Percentiles rank a stretch among this genome's conserved stretches.
Conservation (phyloP, 2,329 filamentous ascomycete genomes). For the Sordariomycetes sp. region DNA sequence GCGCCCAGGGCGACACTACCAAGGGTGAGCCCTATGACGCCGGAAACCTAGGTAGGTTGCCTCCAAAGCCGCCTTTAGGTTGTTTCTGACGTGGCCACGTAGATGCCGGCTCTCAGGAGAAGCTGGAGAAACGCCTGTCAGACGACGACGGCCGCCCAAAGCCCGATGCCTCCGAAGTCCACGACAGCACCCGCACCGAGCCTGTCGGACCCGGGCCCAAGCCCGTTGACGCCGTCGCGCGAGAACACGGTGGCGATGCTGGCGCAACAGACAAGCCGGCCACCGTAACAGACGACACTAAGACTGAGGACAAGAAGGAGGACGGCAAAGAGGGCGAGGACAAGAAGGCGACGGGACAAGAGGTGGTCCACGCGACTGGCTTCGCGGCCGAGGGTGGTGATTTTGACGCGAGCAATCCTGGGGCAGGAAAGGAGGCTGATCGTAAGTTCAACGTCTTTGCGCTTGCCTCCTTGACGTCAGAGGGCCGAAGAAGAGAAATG, state of each 20-base stretch:
- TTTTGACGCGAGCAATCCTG: slow-evolving; percentile 55
- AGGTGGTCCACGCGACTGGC: slow-evolving; percentile 48
- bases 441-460: slow-evolving; percentile 35
- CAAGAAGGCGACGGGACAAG: slow-evolving; percentile 41
- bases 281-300: slow-evolving; percentile 9
- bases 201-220: slow-evolving; percentile 32
- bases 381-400: slow-evolving; percentile 56
- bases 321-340: slow-evolving; percentile 13
- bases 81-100: background rate
- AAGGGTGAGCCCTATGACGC: slow-evolving; percentile 68
- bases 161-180: slow-evolving; percentile 13
- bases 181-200: slow-evolving; percentile 30
- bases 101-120: slow-evolving; percentile 8
- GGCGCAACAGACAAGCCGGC: slow-evolving; percentile 7
- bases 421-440: slow-evolving; percentile 58
- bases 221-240: slow-evolving; percentile 27
- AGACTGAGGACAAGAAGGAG: slow-evolving; percentile 15
- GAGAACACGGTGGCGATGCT: slow-evolving; percentile 21
- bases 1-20: slow-evolving; percentile 56
- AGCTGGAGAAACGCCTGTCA: slow-evolving; percentile 3
- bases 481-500: background rate
- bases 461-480: no score
- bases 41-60: slow-evolving; percentile 54
- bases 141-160: background rate
- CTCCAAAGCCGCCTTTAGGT: no score